Evolutionary conservation across 2,329 filamentous ascomycete species (phyloP), one percentile per base, ranked within the genome.

Genomic region (Paracorniculantispora psalliotae): DNA sequence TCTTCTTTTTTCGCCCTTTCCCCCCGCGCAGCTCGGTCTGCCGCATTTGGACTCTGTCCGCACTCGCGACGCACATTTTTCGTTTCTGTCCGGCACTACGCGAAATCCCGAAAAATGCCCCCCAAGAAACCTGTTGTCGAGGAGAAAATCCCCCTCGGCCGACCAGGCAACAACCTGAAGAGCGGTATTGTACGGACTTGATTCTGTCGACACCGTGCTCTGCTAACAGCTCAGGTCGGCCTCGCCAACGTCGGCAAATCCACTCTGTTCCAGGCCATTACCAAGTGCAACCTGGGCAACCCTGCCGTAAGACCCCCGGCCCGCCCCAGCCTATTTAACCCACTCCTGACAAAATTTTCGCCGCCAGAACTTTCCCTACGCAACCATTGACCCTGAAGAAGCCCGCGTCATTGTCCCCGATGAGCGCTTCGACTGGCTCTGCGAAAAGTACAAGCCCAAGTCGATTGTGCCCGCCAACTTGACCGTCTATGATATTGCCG

Each of bases 231-330:
- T 19, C 71, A 96, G 92, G 92, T 99, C 77, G 94, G 94, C 79
- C 87, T 99, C 71, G 94, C 94, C 77, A 99, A 99, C 77, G 96
- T 99, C 69, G 94, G 94, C 77, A 99, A 99, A 82, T 99, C 94
- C 66, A 99, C 96, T 35, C 87, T 99, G 70, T 99, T 99, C 86
- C 96, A 99, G 82, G 92, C 94, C 73, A 97, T 99, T 78, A 99
- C 94, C 73, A 97, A 97, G 83, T 96, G 89, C 77, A 86, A 87
- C 66, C 88, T 99, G 71, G 94, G 96, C 79, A 99, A 97, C 81
- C 96, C 96, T 69, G 94, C 94, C 81, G 88, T 91, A 82, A 77
- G 86, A 51, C 10, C 23, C 35, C 55, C 46, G 37, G 21, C 35
- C 35, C 35, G 47, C 48, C 51, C 44, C 57, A 26, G 23, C 57